A percentile compares a stretch with the other conserved stretches of the same genome.
Conservation (phyloP, 306 rosid species). For the Vachellia collinsii region DNA sequence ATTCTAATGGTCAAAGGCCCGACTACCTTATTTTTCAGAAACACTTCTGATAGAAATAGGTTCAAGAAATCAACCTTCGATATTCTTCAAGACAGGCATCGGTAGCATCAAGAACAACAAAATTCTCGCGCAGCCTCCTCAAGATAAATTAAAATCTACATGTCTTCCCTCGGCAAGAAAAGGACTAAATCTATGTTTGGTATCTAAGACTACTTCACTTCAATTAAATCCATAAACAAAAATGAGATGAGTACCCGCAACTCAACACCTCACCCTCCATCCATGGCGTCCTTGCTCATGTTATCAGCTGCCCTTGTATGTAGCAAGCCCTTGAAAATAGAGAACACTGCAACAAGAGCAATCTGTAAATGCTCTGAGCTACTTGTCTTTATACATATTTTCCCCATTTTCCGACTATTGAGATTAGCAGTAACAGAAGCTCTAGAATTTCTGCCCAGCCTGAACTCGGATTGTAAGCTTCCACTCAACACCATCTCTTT, state of each 20-base stretch:
- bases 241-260: conserved; percentile 17
- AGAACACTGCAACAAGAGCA: conserved; percentile 65
- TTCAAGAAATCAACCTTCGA: conserved; percentile 39
- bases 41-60: conserved; percentile 28
- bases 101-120: conserved; percentile 22
- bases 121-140: conserved; percentile 31
- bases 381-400: conserved; percentile 68
- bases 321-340: conserved; percentile 62
- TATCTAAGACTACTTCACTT: conserved; percentile 35
- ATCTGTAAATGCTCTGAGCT: conserved; percentile 88
- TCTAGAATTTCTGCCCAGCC: conserved; percentile 63
- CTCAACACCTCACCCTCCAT: conserved; percentile 39
- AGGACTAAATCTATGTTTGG: conserved; percentile 27
- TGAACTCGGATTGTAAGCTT: conserved; percentile 73
- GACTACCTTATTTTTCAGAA: conserved; percentile 32
- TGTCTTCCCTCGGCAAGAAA: conserved; percentile 16
- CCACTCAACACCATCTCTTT: conserved; percentile 87
- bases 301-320: conserved; percentile 47
- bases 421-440: conserved; percentile 72
- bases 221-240: conserved; percentile 33
- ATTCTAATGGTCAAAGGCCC: conserved; percentile 31
- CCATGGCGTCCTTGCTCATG: conserved; percentile 35
- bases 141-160: conserved; percentile 22
- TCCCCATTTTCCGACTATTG: conserved; percentile 90
- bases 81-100: conserved; percentile 38